phyloP scores from a whole-genome alignment of 129 eudicot species.

The Flaveria bidentis region DNA sequence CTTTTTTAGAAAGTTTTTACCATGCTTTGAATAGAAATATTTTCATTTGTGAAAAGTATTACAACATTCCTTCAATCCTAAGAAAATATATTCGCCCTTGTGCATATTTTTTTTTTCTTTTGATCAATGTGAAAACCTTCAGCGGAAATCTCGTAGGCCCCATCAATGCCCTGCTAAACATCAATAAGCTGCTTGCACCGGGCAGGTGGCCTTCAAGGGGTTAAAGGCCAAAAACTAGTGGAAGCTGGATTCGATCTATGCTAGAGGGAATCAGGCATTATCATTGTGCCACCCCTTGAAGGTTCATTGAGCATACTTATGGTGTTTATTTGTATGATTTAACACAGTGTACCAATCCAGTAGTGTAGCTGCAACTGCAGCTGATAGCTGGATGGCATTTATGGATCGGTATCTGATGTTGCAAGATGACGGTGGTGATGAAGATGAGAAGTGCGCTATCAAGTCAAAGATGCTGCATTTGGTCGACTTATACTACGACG shows the following conservation, averaged over 20 bases:
- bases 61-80: background rate
- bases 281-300: background rate
- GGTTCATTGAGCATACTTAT: background rate
- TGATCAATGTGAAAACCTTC: background rate
- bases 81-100: background rate
- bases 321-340: background rate
- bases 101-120: background rate
- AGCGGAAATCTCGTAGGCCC: too few relatives aligned
- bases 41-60: background rate
- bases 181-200: background rate
- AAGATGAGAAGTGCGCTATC: background rate
- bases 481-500: constrained; percentile 36
- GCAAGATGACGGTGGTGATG: constrained; percentile 26
- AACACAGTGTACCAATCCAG: constrained; percentile 24
- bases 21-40: background rate
- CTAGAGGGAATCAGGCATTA: background rate
- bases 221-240: background rate
- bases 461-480: constrained; percentile 21
- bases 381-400: constrained; percentile 32
- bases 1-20: background rate
- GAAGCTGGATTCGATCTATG: background rate
- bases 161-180: background rate
- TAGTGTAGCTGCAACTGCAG: constrained; percentile 31
- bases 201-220: background rate
- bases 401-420: constrained; percentile 28